A percentile compares a stretch with the other conserved stretches of the same genome.
These are phyloP conservation scores for Jatropha podagrica DNA, from an alignment of 441 rosid species.

Conservation along the genomic window DNA sequence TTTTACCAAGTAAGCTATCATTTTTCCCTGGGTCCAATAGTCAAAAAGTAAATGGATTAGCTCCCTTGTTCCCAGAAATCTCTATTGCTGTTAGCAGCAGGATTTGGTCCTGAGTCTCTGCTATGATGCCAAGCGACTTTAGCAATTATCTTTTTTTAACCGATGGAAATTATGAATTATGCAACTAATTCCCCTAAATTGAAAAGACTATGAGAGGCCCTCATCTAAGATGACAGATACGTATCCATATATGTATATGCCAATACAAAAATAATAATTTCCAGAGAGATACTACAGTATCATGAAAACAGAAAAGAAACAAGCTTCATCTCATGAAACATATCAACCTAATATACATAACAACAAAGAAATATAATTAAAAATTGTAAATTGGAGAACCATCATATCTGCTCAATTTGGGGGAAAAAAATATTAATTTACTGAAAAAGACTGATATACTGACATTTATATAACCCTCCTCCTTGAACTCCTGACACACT, in stretches of 20 bases:
- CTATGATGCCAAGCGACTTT: background rate
- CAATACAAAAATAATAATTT: slow-evolving; percentile 2
- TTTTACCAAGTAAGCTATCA: background rate
- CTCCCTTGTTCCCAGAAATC: background rate
- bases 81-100: background rate
- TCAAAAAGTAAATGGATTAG: background rate
- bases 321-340: background rate
- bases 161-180: background rate
- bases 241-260: background rate
- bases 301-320: background rate
- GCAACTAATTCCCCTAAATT: background rate
- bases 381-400: background rate
- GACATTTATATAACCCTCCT: slow-evolving; percentile 83
- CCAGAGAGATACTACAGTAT: background rate
- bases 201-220: background rate
- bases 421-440: slow-evolving; percentile 14
- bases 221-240: background rate
- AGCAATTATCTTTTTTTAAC: too few relatives aligned
- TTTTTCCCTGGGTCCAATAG: background rate
- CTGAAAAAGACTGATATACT: slow-evolving; percentile 39
- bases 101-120: background rate
- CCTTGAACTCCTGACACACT: slow-evolving; percentile 94
- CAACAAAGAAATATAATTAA: background rate
- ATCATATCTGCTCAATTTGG: background rate
- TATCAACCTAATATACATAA: background rate